phyloP scores from a whole-genome alignment of 1,284 basidiomycete species.

The Ceratobasidium sp. region DNA sequence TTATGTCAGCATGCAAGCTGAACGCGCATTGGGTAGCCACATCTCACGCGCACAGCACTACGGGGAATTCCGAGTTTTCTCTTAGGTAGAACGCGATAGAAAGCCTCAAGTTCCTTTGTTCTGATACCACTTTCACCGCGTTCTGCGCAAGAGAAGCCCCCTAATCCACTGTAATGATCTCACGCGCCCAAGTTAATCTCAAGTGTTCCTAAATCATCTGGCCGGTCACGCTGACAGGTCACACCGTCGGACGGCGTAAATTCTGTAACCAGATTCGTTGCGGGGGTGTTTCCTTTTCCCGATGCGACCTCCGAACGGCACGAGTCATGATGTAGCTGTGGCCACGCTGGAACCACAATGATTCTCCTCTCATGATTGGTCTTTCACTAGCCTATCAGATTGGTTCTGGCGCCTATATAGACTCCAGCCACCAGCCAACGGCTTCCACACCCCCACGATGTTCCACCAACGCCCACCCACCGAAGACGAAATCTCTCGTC shows the following conservation, averaged over 20 bases:
- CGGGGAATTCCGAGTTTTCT: no score
- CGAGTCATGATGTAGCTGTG: background rate
- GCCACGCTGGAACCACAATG: background rate
- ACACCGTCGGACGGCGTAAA: background rate
- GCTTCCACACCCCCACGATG: conserved; percentile 2
- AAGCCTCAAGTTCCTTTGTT: no score
- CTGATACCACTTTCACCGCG: no score
- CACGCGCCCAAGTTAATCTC: background rate
- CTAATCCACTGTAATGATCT: no score
- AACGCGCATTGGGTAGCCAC: conserved; percentile 16
- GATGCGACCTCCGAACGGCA: background rate
- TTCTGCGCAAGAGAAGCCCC: no score
- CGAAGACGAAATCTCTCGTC: conserved; percentile 2
- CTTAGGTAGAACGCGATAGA: no score
- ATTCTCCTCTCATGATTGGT: background rate
- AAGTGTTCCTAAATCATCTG: background rate
- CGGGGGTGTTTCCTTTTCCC: background rate
- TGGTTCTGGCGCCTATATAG: conserved; percentile 8
- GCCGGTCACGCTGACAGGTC: background rate
- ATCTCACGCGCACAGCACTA: no score
- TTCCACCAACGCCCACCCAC: conserved; percentile 12
- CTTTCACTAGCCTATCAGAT: background rate
- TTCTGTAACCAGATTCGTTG: background rate
- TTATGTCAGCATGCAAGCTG: background rate
- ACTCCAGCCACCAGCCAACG: background rate